These are phyloP conservation scores for Lepidium sativum DNA, from an alignment of 345 rosid genomes.

Conservation along the genomic window DNA sequence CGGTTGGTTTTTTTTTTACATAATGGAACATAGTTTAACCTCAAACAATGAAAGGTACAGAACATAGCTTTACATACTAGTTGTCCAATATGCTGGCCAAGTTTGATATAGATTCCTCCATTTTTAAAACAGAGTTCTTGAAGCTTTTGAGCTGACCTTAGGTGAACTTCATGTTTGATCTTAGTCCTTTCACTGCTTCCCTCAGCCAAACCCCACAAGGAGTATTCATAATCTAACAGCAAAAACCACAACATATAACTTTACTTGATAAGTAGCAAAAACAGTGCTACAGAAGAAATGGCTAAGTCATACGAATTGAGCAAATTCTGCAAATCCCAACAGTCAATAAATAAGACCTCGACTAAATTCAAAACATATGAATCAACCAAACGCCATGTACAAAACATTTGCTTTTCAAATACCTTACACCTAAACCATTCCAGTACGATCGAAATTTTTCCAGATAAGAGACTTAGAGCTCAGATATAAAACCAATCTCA, in stretches of 20 bases:
- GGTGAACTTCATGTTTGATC: slow-evolving; percentile 83
- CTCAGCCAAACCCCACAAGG: slow-evolving; percentile 73
- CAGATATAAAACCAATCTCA: neutral
- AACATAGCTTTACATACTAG: slow-evolving; percentile 41
- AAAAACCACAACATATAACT: neutral
- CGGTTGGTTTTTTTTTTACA: neutral
- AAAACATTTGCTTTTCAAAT: neutral
- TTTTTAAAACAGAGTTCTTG: slow-evolving; percentile 84
- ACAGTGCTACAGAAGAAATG: neutral
- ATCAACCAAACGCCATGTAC: neutral
- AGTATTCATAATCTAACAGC: slow-evolving; percentile 69
- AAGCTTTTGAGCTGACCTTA: slow-evolving; percentile 83
- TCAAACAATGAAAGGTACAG: neutral
- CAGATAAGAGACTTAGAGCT: neutral
- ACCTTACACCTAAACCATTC: neutral
- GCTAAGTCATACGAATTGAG: neutral
- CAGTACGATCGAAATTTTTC: neutral
- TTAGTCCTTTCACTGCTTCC: slow-evolving; percentile 63
- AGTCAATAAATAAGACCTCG: neutral
- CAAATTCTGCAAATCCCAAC: neutral
- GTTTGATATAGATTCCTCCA: slow-evolving; percentile 93
- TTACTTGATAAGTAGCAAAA: neutral
- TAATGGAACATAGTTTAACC: neutral
- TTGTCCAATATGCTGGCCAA: slow-evolving; percentile 93
- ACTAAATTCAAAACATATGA: neutral